A percentile compares a stretch with the other conserved stretches of the same genome.
phyloP scores from a whole-genome alignment of 495 filamentous ascomycete species.

The Penicillium fimorum region DNA sequence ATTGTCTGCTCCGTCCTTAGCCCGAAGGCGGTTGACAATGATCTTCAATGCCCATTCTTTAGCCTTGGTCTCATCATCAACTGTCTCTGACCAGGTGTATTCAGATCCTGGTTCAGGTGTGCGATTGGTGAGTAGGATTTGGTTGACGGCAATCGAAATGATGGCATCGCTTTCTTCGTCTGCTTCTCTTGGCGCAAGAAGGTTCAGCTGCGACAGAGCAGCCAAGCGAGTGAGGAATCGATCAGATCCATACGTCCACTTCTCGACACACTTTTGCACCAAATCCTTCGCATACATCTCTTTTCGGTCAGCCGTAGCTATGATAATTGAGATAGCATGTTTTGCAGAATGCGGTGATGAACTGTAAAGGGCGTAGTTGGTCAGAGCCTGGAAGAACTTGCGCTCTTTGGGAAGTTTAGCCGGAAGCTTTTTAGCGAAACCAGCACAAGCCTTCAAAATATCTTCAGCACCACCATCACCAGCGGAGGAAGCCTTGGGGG shows the following conservation, averaged over 20 bases:
- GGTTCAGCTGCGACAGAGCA: constrained; percentile 76
- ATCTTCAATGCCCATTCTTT: constrained; percentile 88
- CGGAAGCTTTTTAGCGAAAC: constrained; percentile 81
- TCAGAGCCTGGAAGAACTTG: constrained; percentile 77
- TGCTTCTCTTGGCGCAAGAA: constrained; percentile 70
- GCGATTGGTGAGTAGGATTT: constrained; percentile 70
- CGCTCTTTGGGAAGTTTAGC: constrained; percentile 81
- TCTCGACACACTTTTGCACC: constrained; percentile 66
- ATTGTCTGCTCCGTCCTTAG: constrained; percentile 52
- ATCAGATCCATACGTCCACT: constrained; percentile 71
- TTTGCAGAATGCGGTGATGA: constrained; percentile 82
- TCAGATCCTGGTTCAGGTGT: constrained; percentile 46
- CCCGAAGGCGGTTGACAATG: constrained; percentile 81
- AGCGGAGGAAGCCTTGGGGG: constrained; percentile 62
- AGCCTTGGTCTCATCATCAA: constrained; percentile 76
- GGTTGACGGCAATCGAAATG: constrained; percentile 71
- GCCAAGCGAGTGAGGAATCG: constrained; percentile 84
- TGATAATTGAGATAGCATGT: constrained; percentile 85
- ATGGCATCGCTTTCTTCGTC: constrained; percentile 74
- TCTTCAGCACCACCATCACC: constrained; percentile 73
- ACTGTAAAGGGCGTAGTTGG: constrained; percentile 77
- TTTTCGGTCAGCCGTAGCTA: constrained; percentile 75
- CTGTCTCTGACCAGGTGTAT: constrained; percentile 66
- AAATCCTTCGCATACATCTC: constrained; percentile 87
- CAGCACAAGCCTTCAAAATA: constrained; percentile 87